Conservation (phyloP, 305 asterid species). For the Andrographis paniculata region DNA sequence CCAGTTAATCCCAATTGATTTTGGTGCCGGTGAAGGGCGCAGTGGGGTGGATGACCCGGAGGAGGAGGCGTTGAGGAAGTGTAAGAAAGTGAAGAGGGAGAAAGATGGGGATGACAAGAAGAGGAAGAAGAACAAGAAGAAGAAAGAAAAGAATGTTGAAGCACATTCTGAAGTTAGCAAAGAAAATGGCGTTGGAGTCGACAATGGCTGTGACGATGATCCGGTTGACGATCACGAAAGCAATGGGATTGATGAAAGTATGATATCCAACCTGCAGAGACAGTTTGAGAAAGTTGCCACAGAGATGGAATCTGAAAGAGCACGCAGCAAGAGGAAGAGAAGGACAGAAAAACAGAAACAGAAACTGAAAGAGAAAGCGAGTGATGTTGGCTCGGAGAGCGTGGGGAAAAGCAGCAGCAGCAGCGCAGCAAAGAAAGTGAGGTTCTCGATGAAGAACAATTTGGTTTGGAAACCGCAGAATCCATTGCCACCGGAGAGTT, state of each 20-base stretch:
- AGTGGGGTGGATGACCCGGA: slow-evolving; percentile 16
- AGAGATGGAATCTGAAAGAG: slow-evolving; percentile 31
- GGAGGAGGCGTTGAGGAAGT: slow-evolving; percentile 21
- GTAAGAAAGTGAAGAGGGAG: slow-evolving; percentile 43
- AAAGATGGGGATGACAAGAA: slow-evolving; percentile 37
- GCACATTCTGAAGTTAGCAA: slow-evolving; percentile 25
- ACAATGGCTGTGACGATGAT: slow-evolving; percentile 10
- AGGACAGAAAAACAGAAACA: slow-evolving; percentile 20
- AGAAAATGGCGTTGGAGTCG: no score
- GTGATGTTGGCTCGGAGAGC: slow-evolving; percentile 33
- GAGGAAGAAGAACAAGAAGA: slow-evolving; percentile 36
- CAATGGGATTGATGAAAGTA: slow-evolving; percentile 30
- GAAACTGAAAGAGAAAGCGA: slow-evolving; percentile 19
- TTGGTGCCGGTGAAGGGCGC: not conserved
- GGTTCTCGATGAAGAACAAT: slow-evolving; percentile 85
- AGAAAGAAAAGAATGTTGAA: slow-evolving; percentile 23
- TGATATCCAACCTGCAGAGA: slow-evolving; percentile 75
- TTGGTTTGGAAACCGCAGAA: slow-evolving; percentile 84
- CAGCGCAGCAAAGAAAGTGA: slow-evolving; percentile 84
- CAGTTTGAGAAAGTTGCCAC: slow-evolving; percentile 88
- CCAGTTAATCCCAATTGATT: slow-evolving; percentile 51
- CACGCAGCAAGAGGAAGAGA: slow-evolving; percentile 46
- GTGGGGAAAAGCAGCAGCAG: slow-evolving; percentile 57
- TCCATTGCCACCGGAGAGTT: slow-evolving; percentile 88
- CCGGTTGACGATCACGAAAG: slow-evolving; percentile 14